Evolutionary conservation across 2,329 filamentous ascomycete species (phyloP).

Genomic region (Lasiodiplodia hormozganensis): DNA sequence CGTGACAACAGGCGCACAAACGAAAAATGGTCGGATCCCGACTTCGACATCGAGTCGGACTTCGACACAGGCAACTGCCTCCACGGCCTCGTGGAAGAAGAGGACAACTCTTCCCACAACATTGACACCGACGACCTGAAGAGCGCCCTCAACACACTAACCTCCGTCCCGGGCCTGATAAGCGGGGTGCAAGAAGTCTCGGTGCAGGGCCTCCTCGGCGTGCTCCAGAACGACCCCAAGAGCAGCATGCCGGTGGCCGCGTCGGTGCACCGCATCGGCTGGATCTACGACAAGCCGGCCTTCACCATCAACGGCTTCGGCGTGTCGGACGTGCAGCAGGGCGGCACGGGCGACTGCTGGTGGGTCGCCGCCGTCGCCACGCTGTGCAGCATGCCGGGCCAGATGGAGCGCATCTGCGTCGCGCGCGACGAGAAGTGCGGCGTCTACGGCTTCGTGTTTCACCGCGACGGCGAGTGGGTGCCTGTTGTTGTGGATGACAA

Average conservation of each 20-base stretch:
- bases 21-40: conserved; percentile 84
- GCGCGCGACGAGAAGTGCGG: conserved; percentile 74
- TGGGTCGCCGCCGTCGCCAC: conserved; percentile 81
- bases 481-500: conserved; percentile 93
- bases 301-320: conserved; percentile 82
- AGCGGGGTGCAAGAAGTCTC: neutral
- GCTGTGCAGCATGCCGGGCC: conserved; percentile 72
- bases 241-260: neutral
- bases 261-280: neutral
- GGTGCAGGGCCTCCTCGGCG: neutral
- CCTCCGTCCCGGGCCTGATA: neutral
- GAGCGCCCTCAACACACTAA: conserved; percentile 3
- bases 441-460: conserved; percentile 86
- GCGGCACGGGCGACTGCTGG: conserved; percentile 83
- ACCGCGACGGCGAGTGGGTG: conserved; percentile 87
- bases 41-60: conserved; percentile 84
- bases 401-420: conserved; percentile 78
- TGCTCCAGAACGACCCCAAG: neutral
- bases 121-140: neutral
- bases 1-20: conserved; percentile 64
- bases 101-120: neutral
- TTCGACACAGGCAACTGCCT: conserved; percentile 55
- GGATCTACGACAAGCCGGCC: conserved; percentile 77
- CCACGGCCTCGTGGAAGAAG: conserved; percentile 15
- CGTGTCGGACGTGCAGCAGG: conserved; percentile 80